Evolutionary conservation across 169 alveolate species (phyloP).

Genomic region (Cryptosporidium meleagridis): DNA sequence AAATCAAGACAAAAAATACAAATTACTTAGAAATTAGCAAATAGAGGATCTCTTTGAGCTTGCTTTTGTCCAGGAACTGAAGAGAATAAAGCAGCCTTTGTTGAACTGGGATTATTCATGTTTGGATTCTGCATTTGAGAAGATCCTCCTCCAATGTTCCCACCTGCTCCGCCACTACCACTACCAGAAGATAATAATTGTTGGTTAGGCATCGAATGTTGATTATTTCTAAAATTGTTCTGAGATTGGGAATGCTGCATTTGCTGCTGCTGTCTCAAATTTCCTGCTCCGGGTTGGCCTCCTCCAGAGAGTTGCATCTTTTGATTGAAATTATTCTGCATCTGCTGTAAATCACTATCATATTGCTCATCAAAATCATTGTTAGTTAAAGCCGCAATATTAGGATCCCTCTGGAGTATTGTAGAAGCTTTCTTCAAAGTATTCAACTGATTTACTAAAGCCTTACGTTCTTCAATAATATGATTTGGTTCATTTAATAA

Average conservation of each 20-base stretch:
- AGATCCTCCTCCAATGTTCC: neutral
- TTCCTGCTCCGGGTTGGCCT: neutral
- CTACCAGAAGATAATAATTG: neutral
- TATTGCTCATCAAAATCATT: constrained; percentile 70
- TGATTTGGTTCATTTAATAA: constrained; percentile 87
- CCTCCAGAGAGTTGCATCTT: constrained; percentile 33
- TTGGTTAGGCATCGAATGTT: constrained; percentile 17
- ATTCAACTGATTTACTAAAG: constrained; percentile 80
- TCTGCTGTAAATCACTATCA: constrained; percentile 52
- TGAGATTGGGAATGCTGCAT: constrained; percentile 33
- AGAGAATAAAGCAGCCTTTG: constrained; percentile 61
- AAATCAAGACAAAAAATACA: too few species aligned
- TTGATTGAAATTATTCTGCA: constrained; percentile 49
- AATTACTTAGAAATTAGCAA: constrained; percentile 41
- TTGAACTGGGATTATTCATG: neutral
- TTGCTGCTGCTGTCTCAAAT: constrained; percentile 28
- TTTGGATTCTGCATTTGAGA: neutral
- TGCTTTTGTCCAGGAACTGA: constrained; percentile 62
- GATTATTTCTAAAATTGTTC: constrained; percentile 18
- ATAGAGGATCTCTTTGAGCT: constrained; percentile 59
- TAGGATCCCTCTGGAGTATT: constrained; percentile 83
- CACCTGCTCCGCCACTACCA: neutral
- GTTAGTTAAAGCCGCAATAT: constrained; percentile 75
- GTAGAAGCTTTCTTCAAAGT: constrained; percentile 85
- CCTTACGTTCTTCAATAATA: constrained; percentile 84